Evolutionary conservation across 2,329 filamentous ascomycete genomes (phyloP).

Genomic region (Alternaria gaisen): DNA sequence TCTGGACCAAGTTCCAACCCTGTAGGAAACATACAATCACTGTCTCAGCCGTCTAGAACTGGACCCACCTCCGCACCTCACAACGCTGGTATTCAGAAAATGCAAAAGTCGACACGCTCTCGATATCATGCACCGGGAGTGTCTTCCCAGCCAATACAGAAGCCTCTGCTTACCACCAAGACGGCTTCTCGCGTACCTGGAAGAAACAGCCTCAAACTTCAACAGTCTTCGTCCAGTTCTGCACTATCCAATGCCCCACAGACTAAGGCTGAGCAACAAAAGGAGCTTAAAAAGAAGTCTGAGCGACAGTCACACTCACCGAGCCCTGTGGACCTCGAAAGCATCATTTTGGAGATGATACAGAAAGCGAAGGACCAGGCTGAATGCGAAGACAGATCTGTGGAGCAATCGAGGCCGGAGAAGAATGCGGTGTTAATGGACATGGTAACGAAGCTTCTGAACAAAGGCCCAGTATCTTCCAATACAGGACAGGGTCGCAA

Average conservation of each 20-base stretch:
- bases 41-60: background rate
- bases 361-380: slow-evolving; percentile 9
- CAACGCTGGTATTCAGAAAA: slow-evolving; percentile 11
- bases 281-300: slow-evolving; percentile 36
- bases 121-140: slow-evolving; percentile 4
- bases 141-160: background rate
- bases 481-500: slow-evolving; percentile 21
- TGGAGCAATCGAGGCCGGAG: background rate
- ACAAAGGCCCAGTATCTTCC: slow-evolving; percentile 24
- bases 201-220: background rate
- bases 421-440: slow-evolving; percentile 35
- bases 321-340: slow-evolving; percentile 33
- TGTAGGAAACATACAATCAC: background rate
- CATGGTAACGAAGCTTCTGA: slow-evolving; percentile 38
- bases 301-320: slow-evolving; percentile 25
- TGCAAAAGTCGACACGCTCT: background rate
- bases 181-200: background rate
- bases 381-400: slow-evolving; percentile 1
- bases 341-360: slow-evolving; percentile 31
- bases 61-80: background rate
- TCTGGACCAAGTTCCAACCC: slow-evolving; percentile 17
- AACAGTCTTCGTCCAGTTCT: background rate
- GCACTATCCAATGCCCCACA: slow-evolving; percentile 27
- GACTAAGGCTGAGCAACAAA: slow-evolving; percentile 45
- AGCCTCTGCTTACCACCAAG: background rate